A percentile compares a stretch with the other conserved stretches of the same genome.
Conservation (phyloP, 1,139 yeast species). For the Nadsonia commutata region DNA sequence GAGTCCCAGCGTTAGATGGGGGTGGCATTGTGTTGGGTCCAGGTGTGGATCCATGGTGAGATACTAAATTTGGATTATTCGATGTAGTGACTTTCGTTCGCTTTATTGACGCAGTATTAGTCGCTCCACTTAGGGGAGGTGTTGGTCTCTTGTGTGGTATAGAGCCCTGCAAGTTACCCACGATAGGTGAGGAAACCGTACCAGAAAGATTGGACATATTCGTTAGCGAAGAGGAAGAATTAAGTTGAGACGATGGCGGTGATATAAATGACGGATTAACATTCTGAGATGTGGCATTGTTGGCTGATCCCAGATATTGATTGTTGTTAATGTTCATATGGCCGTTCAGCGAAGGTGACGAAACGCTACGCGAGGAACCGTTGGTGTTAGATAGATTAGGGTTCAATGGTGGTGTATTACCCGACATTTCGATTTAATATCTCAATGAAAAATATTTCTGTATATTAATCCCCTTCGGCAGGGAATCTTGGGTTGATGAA, state of each 20-base stretch:
- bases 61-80: not conserved
- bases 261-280: not conserved
- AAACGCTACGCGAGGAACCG: not conserved
- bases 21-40: not conserved
- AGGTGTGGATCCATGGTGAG: not conserved
- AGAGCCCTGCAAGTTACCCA: not conserved
- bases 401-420: not conserved
- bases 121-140: not conserved
- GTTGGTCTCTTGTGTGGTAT: not conserved
- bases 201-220: not conserved
- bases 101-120: not conserved
- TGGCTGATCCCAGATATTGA: not conserved
- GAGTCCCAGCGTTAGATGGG: not conserved
- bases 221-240: not conserved
- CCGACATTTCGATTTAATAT: too few species aligned
- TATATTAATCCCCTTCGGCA: too few species aligned
- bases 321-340: not conserved
- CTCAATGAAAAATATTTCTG: too few species aligned
- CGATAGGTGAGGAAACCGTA: not conserved
- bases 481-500: too few species aligned
- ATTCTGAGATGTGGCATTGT: not conserved
- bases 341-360: not conserved
- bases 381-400: not conserved
- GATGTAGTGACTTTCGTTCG: not conserved
- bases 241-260: not conserved